Evolutionary conservation across 352 stramenopile genomes (phyloP), one percentile per base, ranked within the genome.

Genomic region (Phytophthora pluvialis): DNA sequence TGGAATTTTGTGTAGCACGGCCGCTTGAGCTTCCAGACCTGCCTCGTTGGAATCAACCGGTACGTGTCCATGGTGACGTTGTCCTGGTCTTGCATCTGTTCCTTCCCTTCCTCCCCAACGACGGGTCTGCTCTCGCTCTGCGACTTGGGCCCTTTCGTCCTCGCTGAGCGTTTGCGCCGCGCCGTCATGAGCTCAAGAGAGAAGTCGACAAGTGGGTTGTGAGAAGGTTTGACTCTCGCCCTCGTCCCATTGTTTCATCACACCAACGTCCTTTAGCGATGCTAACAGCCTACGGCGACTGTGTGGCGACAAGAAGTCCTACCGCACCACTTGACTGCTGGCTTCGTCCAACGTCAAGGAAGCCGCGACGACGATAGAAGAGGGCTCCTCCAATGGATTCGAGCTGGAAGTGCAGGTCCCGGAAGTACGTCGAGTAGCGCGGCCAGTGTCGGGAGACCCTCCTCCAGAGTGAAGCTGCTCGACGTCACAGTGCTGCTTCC

Each of bases 351-450:
- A 70, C 47, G 8, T 65, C 31, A 70, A 6, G 5, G 38, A 53
- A 0, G 39, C 52, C 4, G 39, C 49, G 10, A 47, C 52, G 1
- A 47, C 28, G 5, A 64, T 28, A 15, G 60, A 16, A 11, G 44
- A 6, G 11, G 15, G 33, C 40, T 59, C 12, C 8, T 47, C 21
- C 28, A n/a, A 83, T 70, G 13, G 53, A 8, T 21, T 71, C 54
- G 18, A 73, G 51, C 26, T 77, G 59, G 33, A 75, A 70, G 16
- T 68, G 45, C 4, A 80, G 28, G 47, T 67, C 65, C 15, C 64
- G 53, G 31, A 71, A 72, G n/a, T 49, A 67, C 11, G 42, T 26
- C 21, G 66, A 68, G 29, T 66, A 73, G 10, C 61, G 46, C 35
- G 52, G 47, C 58, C 60, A 67, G 36, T 77, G 62, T n/a, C n/a